Base-by-base conservation (phyloP, 768 basidiomycete species). In the Pleurotus citrinopileatus region DNA sequence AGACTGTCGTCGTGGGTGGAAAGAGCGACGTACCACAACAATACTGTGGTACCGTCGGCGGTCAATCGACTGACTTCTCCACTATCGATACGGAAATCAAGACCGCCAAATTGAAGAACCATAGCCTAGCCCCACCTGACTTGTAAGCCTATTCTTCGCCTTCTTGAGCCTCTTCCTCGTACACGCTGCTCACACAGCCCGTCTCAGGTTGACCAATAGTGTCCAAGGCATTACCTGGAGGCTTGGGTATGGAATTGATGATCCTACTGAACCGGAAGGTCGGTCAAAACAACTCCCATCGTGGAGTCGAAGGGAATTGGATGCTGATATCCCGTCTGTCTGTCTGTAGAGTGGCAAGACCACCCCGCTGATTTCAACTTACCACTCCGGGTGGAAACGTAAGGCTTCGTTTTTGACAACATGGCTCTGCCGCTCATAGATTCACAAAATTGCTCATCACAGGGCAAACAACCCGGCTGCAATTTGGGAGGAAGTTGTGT, bases 141-240 rank as follows among this genome's bases (percentile, higher is more conserved):
- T 73, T 84, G 81, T 83, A 59, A 44, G 80, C 72, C 28, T 27
- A 9, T 17, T 25, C 23, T 26, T n/a, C n/a, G 9, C 25, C 46
- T 26, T 27, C 22, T 8, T 34, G 32, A 44, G 26, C 15, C 20
- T 15, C 32, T 34, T 15, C 15, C 7, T 15, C 15, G 15, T 8
- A 34, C 32, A 7, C 15, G 32, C 8, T 34, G 8, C 15, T 15
- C 32, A n/a, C 22, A 40, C 17, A 20, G n/a, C n/a, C n/a, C n/a
- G n/a, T n/a, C n/a, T n/a, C 52, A 82, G 81, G 57, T 55, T 77
- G 57, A 77, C 77, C n/a, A 82, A 82, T 61, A 78, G 77, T 54
- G 65, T 82, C 15, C 80, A 80, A 64, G 82, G 82, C 22, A 78
- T 84, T 38, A 84, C 84, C 26, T 86, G 82, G 82, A 68, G 84